phyloP scores from a whole-genome alignment of 768 basidiomycete species.

The Tricholoma saponaceum region DNA sequence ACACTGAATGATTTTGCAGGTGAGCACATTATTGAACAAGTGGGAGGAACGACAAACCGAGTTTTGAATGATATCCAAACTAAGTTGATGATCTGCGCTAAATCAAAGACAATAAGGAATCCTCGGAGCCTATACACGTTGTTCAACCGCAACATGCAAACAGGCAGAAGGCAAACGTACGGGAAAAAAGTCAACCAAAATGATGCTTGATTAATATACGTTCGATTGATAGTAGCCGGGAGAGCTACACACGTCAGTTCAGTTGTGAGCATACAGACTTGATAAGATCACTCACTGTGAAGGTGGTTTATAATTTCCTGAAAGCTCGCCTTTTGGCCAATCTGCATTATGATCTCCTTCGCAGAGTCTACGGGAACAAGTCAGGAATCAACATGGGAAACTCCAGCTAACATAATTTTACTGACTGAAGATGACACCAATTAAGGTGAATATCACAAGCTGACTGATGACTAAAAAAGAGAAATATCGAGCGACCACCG shows the following conservation, averaged over 20 bases:
- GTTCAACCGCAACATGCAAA: not conserved
- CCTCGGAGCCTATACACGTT: slow-evolving; percentile 69
- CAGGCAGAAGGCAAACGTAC: slow-evolving; percentile 38
- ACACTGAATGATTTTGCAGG: slow-evolving; percentile 35
- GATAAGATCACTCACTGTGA: slow-evolving; percentile 31
- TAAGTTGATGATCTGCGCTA: slow-evolving; percentile 93
- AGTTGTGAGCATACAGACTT: not conserved
- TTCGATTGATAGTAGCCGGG: slow-evolving; percentile 70
- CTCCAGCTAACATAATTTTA: slow-evolving; percentile 20
- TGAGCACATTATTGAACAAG: not conserved
- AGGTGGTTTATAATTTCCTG: slow-evolving; percentile 43
- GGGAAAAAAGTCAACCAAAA: slow-evolving; percentile 96
- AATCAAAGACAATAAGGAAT: slow-evolving; percentile 90
- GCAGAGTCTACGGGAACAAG: slow-evolving; percentile 31
- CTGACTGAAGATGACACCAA: slow-evolving; percentile 90
- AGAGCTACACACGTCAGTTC: slow-evolving; percentile 40
- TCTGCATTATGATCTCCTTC: slow-evolving; percentile 37
- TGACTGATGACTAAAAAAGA: slow-evolving; percentile 93
- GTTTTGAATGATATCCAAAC: slow-evolving; percentile 83
- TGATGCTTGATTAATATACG: slow-evolving; percentile 88
- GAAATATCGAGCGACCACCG: slow-evolving; percentile 90
- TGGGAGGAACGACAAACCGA: slow-evolving; percentile 39
- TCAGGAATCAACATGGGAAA: not conserved
- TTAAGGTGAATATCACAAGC: slow-evolving; percentile 88
- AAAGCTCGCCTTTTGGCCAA: slow-evolving; percentile 42